These are phyloP conservation scores for Vinca minor DNA, from an alignment of 257 asterid species.

Conservation along the genomic window DNA sequence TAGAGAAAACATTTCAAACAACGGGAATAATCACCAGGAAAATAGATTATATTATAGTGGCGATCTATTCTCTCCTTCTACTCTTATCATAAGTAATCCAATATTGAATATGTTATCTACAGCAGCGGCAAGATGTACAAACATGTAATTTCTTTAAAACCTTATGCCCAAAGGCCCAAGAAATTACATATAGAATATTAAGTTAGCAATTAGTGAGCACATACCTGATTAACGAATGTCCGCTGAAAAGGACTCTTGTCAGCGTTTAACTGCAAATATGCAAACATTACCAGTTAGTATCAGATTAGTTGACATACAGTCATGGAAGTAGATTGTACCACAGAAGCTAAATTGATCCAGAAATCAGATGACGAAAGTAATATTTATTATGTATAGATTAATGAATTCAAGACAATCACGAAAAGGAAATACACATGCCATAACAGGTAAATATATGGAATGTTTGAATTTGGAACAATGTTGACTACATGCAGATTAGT, in stretches of 20 bases:
- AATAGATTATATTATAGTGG: not conserved
- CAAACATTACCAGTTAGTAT: slow-evolving; percentile 18
- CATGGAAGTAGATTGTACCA: not conserved
- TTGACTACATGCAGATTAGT: not conserved
- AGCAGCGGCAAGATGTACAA: not conserved
- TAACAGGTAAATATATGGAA: not conserved
- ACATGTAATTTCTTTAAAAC: not conserved
- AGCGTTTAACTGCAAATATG: slow-evolving; percentile 61
- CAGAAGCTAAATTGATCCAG: not conserved
- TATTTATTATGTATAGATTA: not conserved
- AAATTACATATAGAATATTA: not conserved
- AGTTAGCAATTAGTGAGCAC: slow-evolving; percentile 1
- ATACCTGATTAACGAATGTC: slow-evolving; percentile 90
- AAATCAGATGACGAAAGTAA: not conserved
- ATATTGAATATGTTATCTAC: not conserved
- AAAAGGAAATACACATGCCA: not conserved
- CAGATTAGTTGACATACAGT: not conserved
- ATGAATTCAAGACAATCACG: not conserved
- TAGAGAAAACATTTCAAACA: not conserved
- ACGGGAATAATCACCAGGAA: not conserved
- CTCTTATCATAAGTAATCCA: not conserved
- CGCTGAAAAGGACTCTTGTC: slow-evolving; percentile 92
- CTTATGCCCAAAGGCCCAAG: not conserved
- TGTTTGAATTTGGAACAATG: too few species aligned
- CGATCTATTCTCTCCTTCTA: slow-evolving; percentile 1